Percentiles rank a stretch among this genome's conserved stretches.
These are phyloP conservation scores for Capillidium heterosporum DNA, from an alignment of 371 early-diverging fungal genomes.

Conservation along the genomic window DNA sequence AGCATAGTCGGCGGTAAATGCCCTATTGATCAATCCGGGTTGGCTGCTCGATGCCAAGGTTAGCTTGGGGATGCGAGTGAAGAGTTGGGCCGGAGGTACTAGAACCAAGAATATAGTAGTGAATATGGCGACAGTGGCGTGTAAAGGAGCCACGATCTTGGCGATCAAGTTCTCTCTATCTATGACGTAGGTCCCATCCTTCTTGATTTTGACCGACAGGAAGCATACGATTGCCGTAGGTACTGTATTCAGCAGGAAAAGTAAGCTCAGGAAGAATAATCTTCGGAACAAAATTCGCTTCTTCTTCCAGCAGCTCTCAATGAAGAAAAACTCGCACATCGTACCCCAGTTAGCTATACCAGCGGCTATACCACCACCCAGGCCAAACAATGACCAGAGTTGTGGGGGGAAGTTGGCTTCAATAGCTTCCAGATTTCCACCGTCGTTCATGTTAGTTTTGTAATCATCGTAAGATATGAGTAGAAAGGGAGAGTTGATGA, in stretches of 20 bases:
- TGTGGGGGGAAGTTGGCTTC: slow-evolving; percentile 28
- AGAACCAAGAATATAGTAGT: slow-evolving; percentile 46
- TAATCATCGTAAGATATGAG: slow-evolving; percentile 16
- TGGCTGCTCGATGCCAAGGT: slow-evolving; percentile 13
- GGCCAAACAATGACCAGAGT: slow-evolving; percentile 45
- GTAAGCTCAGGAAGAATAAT: slow-evolving; percentile 29
- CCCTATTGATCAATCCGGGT: slow-evolving; percentile 34
- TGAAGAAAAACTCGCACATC: slow-evolving; percentile 45
- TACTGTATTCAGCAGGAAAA: slow-evolving; percentile 39
- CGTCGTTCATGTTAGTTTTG: slow-evolving; percentile 10
- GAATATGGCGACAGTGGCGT: slow-evolving; percentile 39
- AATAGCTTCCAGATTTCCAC: slow-evolving; percentile 16
- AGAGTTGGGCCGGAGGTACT: slow-evolving; percentile 44
- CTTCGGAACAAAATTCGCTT: slow-evolving; percentile 37
- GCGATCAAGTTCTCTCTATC: slow-evolving; percentile 21
- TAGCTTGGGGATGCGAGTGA: slow-evolving; percentile 27
- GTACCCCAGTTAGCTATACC: slow-evolving; percentile 43
- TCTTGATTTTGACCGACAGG: neutral
- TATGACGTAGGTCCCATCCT: slow-evolving; percentile 13
- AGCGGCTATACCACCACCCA: slow-evolving; percentile 56
- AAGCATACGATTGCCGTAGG: slow-evolving; percentile 41
- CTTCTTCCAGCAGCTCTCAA: slow-evolving; percentile 39
- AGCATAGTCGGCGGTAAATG: slow-evolving; percentile 67
- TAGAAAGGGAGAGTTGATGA: slow-evolving; percentile 48
- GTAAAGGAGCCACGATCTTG: slow-evolving; percentile 37